A percentile compares a stretch with the other conserved stretches of the same genome.
phyloP scores from a whole-genome alignment of 2,329 filamentous ascomycete species.

The Leptographium procerum region DNA sequence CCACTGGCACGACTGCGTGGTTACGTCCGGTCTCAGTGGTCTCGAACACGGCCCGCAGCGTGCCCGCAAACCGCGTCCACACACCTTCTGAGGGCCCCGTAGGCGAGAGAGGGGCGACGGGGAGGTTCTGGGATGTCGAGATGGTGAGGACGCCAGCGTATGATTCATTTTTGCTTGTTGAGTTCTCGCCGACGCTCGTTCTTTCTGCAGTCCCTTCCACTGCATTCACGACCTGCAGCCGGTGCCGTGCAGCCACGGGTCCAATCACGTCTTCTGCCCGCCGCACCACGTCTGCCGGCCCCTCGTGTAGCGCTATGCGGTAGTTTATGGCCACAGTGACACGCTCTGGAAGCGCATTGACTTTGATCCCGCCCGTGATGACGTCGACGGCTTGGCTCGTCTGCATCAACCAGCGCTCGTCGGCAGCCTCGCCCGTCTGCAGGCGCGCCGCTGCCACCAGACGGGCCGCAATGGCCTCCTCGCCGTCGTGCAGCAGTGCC shows the following conservation, averaged over 20 bases:
- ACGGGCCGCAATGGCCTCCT: background rate
- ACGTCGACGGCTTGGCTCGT: constrained; percentile 50
- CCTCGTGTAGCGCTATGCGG: constrained; percentile 45
- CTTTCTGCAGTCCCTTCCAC: constrained; percentile 14
- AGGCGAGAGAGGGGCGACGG: constrained; percentile 25
- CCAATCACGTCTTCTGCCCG: constrained; percentile 37
- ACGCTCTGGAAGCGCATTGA: constrained; percentile 54
- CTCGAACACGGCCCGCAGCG: constrained; percentile 15
- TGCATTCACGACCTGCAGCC: constrained; percentile 42
- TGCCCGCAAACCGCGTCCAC: constrained; percentile 15
- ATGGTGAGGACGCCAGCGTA: constrained; percentile 27
- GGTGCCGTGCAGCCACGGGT: constrained; percentile 40
- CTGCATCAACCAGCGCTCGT: constrained; percentile 40
- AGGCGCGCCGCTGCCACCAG: constrained; percentile 30
- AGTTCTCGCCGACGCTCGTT: background rate
- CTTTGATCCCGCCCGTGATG: constrained; percentile 51
- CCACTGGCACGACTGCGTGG: constrained; percentile 34
- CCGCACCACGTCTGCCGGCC: constrained; percentile 34
- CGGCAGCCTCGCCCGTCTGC: constrained; percentile 24
- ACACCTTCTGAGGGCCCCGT: constrained; percentile 9
- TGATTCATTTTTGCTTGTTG: constrained; percentile 2
- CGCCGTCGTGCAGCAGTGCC: constrained; percentile 19
- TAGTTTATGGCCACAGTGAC: constrained; percentile 46
- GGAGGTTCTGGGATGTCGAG: constrained; percentile 19
- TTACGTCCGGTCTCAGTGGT: background rate